Evolutionary conservation across 495 filamentous ascomycete species (phyloP).

Genomic region (Mytilinidion resinicola): DNA sequence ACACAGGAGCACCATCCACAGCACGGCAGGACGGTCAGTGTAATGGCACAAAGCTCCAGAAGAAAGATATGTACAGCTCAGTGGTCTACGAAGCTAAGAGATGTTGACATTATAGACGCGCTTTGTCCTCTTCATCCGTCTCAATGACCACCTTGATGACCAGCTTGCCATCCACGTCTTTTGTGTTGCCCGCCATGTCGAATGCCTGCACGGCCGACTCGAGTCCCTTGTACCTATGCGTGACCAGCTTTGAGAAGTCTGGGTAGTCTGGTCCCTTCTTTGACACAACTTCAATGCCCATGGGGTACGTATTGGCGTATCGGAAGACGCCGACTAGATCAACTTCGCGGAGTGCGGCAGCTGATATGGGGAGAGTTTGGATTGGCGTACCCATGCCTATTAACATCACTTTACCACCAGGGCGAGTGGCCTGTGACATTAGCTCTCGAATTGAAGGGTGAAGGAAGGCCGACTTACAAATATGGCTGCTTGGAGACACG

Average conservation of each 20-base stretch:
- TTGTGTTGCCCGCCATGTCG: constrained; percentile 68
- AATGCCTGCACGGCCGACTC: constrained; percentile 64
- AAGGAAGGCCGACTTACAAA: constrained; percentile 49
- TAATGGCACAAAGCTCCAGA: too few species aligned
- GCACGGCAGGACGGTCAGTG: too few species aligned
- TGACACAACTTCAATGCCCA: constrained; percentile 67
- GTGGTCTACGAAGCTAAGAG: too few species aligned
- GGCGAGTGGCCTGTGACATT: constrained; percentile 48
- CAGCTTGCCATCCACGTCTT: constrained; percentile 68
- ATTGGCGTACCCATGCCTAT: constrained; percentile 93
- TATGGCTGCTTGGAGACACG: constrained; percentile 79
- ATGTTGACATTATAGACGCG: neutral
- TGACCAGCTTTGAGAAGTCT: constrained; percentile 62
- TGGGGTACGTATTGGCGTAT: constrained; percentile 80
- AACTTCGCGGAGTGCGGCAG: constrained; percentile 79
- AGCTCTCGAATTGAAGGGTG: neutral
- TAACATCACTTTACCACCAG: constrained; percentile 78
- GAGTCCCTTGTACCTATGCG: constrained; percentile 66
- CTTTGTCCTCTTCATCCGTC: constrained; percentile 26
- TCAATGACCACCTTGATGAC: constrained; percentile 85
- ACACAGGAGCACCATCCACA: too few species aligned
- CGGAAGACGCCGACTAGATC: constrained; percentile 90
- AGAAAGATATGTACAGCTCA: too few species aligned
- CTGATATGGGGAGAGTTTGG: constrained; percentile 77
- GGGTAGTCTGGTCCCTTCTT: constrained; percentile 57